These are phyloP conservation scores for Maudiozyma barnettii DNA, from an alignment of 805 yeast species.

Conservation along the genomic window DNA sequence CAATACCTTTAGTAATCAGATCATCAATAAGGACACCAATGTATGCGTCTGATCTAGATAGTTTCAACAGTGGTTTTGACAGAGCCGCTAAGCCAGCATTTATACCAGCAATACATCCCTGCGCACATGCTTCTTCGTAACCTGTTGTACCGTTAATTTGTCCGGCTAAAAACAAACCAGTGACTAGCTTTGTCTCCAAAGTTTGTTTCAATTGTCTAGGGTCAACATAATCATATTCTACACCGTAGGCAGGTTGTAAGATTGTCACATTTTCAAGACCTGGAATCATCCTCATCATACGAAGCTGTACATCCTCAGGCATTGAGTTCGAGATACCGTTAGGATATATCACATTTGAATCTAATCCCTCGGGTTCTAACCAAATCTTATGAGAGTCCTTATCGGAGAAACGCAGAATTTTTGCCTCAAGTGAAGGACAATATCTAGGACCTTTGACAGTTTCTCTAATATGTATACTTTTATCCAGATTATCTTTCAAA, in stretches of 20 bases:
- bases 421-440: constrained; percentile 94
- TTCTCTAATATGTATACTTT: constrained; percentile 84
- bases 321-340: constrained; percentile 93
- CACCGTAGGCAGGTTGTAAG: constrained; percentile 97
- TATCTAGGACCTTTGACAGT: constrained; percentile 94
- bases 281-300: constrained; percentile 65
- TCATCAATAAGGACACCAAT: constrained; percentile 92
- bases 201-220: constrained; percentile 77
- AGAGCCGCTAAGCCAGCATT: constrained; percentile 67
- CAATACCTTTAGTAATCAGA: constrained; percentile 87
- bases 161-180: constrained; percentile 84
- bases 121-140: constrained; percentile 97
- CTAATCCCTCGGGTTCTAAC: constrained; percentile 94
- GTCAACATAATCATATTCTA: constrained; percentile 92
- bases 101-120: constrained; percentile 90
- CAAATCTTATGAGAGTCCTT: constrained; percentile 74
- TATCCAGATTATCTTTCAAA: constrained; percentile 59
- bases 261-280: constrained; percentile 85
- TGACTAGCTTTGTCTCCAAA: constrained; percentile 69
- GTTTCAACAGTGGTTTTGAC: constrained; percentile 31
- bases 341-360: constrained; percentile 83
- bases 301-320: constrained; percentile 86
- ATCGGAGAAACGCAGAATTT: constrained; percentile 69
- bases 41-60: constrained; percentile 77
- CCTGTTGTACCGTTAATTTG: constrained; percentile 99